These are phyloP conservation scores for Hypericum androsaemum DNA, from an alignment of 345 rosid genomes.

Conservation along the genomic window DNA sequence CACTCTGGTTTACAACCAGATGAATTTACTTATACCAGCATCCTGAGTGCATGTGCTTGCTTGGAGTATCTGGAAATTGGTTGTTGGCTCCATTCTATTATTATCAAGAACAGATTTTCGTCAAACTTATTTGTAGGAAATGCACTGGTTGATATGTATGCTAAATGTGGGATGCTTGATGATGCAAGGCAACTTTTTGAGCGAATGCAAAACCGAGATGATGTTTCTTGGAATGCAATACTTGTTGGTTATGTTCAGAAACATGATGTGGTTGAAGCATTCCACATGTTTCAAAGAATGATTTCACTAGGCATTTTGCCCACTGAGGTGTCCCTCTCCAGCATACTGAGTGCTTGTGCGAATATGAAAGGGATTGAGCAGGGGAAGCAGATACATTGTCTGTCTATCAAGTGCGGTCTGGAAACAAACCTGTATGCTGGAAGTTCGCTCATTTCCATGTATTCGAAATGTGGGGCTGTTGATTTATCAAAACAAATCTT, in stretches of 20 bases:
- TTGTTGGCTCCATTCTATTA: constrained; percentile 56
- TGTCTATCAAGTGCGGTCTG: constrained; percentile 54
- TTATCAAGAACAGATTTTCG: constrained; percentile 49
- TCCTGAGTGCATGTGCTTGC: constrained; percentile 74
- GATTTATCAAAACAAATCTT: constrained; percentile 38
- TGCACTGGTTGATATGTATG: constrained; percentile 91
- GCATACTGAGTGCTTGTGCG: constrained; percentile 76
- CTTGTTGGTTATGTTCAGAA: constrained; percentile 81
- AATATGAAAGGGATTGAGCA: constrained; percentile 42
- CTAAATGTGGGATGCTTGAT: constrained; percentile 58
- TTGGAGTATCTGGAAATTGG: constrained; percentile 47
- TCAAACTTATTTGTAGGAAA: constrained; percentile 69
- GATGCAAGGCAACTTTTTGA: constrained; percentile 76
- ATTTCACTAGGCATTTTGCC: constrained; percentile 38
- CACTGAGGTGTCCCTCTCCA: constrained; percentile 72
- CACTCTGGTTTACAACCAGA: constrained; percentile 54
- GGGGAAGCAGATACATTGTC: constrained; percentile 63
- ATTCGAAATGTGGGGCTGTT: constrained; percentile 54
- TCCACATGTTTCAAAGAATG: constrained; percentile 58
- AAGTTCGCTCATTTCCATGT: constrained; percentile 87
- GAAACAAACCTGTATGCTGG: constrained; percentile 71
- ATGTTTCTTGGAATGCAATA: constrained; percentile 87
- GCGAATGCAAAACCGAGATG: constrained; percentile 39
- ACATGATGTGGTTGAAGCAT: constrained; percentile 59
- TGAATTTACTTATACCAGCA: constrained; percentile 77